Base-by-base conservation (phyloP, 805 yeast species). In the Yarrowia sp. region DNA sequence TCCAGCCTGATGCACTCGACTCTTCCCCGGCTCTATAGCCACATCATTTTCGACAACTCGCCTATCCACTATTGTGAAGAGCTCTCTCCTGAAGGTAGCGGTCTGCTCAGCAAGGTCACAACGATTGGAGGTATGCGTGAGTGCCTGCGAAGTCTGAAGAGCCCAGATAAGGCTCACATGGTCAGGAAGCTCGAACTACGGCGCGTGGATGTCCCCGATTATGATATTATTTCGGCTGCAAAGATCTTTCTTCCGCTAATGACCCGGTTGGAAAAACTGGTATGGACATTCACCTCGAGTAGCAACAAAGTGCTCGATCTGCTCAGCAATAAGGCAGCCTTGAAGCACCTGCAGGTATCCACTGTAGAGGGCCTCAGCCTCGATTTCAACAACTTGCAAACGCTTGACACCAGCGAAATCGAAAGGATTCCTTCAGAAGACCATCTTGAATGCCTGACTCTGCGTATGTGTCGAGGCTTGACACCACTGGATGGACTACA, bases 61-160 rank as follows among this genome's bases (percentile, higher is more conserved):
- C 77, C 76, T 40, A 73, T 77, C 12, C 69, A 72, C 24, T 72
- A 75, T 39, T 71, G 71, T 24, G 66, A 52, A 30, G 68, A 67
- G 53, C 68, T 70, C 39, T 46, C 68, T 13, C 20, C 33, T 68
- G 55, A 38, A 20, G 60, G 36, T 34, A 43, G 34, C 43, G 68
- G 46, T 17, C 65, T 39, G n/a, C 49, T 33, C 33, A 47, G 47
- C 46, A 40, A 67, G 50, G 79, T 77, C 15, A 71, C 75, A 38
- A 77, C 79, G 0, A 72, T 74, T 14, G 75, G 76, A 13, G 79
- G 79, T 10, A 70, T 76, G 49, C 70, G 73, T 40, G 72, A 70
- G 61, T 74, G 77, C 49, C 68, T 77, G 9, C 66, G 73, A 30
- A 69, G 75, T 6, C 68, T 77, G 44, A 49, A 67, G 14, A 47